Evolutionary conservation across 345 rosid genomes (phyloP).

Genomic region (Eucalyptus albens): DNA sequence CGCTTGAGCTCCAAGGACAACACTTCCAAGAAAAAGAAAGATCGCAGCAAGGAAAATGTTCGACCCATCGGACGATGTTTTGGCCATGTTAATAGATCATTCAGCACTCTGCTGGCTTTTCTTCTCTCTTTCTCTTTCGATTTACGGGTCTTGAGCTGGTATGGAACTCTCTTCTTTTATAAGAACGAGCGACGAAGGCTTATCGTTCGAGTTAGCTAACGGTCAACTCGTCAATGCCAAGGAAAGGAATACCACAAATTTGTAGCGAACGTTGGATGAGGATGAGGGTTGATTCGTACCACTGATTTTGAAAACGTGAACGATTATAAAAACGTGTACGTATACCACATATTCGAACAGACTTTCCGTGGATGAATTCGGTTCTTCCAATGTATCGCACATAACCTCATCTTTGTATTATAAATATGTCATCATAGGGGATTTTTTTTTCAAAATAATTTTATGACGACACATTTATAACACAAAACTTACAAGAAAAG

Average conservation of each 20-base stretch:
- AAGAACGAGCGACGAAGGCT: not conserved
- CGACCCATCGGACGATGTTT: not conserved
- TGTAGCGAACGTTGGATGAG: not conserved
- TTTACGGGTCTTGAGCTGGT: not conserved
- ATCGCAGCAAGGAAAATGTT: not conserved
- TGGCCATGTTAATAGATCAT: not conserved
- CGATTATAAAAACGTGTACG: too few species aligned
- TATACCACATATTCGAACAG: not conserved
- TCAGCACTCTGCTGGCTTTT: not conserved
- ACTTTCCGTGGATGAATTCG: not conserved
- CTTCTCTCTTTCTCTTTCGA: not conserved
- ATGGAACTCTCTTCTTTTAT: not conserved
- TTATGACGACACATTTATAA: too few species aligned
- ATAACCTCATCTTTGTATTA: not conserved
- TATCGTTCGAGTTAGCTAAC: not conserved
- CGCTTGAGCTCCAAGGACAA: not conserved
- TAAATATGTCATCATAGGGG: not conserved
- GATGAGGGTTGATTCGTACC: too few species aligned
- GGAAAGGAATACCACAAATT: not conserved
- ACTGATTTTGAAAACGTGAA: not conserved
- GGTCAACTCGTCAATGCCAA: not conserved
- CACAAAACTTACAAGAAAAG: too few species aligned
- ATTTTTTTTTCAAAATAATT: too few species aligned
- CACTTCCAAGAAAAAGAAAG: not conserved
- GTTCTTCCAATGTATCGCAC: not conserved